Base-by-base conservation (phyloP, 306 rosid genomes). In the Dryas alaskensis region DNA sequence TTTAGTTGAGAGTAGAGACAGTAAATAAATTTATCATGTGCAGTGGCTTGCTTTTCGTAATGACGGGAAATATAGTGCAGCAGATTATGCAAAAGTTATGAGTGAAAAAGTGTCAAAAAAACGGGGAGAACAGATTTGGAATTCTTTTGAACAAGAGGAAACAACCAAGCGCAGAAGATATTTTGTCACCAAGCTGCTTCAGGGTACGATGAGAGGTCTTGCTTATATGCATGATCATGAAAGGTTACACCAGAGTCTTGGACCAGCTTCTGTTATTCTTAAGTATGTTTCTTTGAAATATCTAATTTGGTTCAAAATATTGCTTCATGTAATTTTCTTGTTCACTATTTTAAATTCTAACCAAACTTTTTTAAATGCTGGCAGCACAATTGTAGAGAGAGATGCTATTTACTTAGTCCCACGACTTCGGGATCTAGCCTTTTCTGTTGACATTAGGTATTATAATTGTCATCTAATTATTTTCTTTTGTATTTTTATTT, bases 31-130 rank as follows among this genome's bases (percentile, higher is more conserved):
- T 16, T 63, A 44, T 81, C 66, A 61, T 80, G 75, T 73, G 79
- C 86, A 91, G 98, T 93, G 98, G 98, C 97, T 93, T 83, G 98
- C 98, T 73, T 91, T 93, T 75, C 96, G 98, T 65, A 87, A 91
- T 77, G 75, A 88, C 47, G 98, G 98, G 73, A 93, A 85, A 83
- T 86, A 82, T 80, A 93, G 91, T 45, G 97, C 92, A 0, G 96
- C 96, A 54, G 97, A 93, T 83, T 93, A 91, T 72, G 97, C 89
- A 19, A 93, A 93, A 84, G 7, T 80, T 62, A 76, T 83, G 10
- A 88, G 98, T 80, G 92, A 86, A 83, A 93, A 68, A 79, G 73
- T 89, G 44, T 86, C 93, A 7, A 86, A 49, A 72, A 62, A 60
- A n/a, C 76, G 47, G 57, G 88, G 79, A 59, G 84, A 81, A 74